Percentiles rank a stretch among this genome's conserved stretches.
Evolutionary conservation across 1,139 yeast species (phyloP).

Genomic region (Yamadazyma spencermartinsiae): DNA sequence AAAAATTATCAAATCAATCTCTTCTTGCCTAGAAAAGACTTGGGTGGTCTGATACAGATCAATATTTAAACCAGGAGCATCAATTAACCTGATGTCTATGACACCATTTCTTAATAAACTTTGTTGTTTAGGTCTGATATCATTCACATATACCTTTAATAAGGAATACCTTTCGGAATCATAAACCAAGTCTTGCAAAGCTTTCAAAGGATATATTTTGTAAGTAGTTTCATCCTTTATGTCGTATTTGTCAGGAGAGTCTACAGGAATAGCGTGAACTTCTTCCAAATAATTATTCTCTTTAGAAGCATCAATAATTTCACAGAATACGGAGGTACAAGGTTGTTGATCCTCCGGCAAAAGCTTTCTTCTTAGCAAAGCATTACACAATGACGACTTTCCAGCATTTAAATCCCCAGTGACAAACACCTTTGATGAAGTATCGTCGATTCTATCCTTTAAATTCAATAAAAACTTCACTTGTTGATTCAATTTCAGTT

Average conservation of each 20-base stretch:
- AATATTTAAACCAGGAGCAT: conserved; percentile 95
- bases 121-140: conserved; percentile 64
- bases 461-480: conserved; percentile 71
- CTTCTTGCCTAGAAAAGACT: conserved; percentile 94
- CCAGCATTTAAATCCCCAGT: conserved; percentile 98
- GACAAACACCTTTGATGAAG: conserved; percentile 88
- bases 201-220: conserved; percentile 51
- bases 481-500: conserved; percentile 61
- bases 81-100: conserved; percentile 88
- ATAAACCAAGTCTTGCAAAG: conserved; percentile 69
- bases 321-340: conserved; percentile 94
- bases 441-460: conserved; percentile 84
- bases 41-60: conserved; percentile 95
- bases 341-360: conserved; percentile 98
- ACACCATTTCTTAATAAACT: conserved; percentile 86
- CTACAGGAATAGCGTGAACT: conserved; percentile 80
- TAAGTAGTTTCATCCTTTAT: conserved; percentile 66
- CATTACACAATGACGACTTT: conserved; percentile 93
- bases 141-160: conserved; percentile 80
- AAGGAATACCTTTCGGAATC: conserved; percentile 71
- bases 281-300: conserved; percentile 79
- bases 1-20: conserved; percentile 92
- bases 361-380: conserved; percentile 72
- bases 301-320: conserved; percentile 75
- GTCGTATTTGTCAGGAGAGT: conserved; percentile 55